Conservation (phyloP, 2,329 filamentous ascomycete genomes). For the Pseudogymnoascus verrucosus region DNA sequence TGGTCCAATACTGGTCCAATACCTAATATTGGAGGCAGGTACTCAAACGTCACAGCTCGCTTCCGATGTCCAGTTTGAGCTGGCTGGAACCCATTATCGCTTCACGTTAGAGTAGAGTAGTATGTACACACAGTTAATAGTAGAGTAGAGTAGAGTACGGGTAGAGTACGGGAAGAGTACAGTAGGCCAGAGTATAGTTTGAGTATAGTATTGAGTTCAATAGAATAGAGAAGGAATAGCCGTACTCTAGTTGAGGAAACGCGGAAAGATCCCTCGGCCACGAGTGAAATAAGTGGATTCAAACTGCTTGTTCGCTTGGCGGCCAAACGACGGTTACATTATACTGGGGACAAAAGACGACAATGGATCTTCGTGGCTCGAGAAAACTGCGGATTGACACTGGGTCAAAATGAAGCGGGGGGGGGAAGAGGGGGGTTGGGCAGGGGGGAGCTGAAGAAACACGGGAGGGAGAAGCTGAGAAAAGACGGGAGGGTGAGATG, state of each 20-base stretch:
- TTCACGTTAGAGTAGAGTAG: background rate
- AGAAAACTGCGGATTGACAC: background rate
- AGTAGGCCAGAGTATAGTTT: background rate
- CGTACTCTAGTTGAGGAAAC: background rate
- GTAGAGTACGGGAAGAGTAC: background rate
- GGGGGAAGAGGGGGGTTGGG: background rate
- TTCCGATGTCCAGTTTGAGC: conserved; percentile 6
- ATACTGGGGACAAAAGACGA: background rate
- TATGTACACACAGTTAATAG: background rate
- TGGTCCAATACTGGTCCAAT: background rate
- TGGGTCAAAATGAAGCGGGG: background rate
- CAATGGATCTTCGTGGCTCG: background rate
- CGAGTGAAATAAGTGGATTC: conserved; percentile 6
- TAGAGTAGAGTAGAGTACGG: background rate
- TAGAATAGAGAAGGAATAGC: background rate
- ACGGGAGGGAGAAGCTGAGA: background rate
- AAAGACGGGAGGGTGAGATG: background rate
- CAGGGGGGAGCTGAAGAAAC: background rate
- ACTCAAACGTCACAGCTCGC: background rate
- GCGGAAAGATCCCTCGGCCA: background rate
- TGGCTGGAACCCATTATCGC: background rate
- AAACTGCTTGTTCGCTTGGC: background rate
- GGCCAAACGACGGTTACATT: background rate
- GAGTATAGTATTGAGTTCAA: background rate
- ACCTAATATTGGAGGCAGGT: conserved; percentile 1